These are phyloP conservation scores for Syncephalastrum contaminatum DNA, from an alignment of 371 early-diverging fungal genomes.

Conservation along the genomic window DNA sequence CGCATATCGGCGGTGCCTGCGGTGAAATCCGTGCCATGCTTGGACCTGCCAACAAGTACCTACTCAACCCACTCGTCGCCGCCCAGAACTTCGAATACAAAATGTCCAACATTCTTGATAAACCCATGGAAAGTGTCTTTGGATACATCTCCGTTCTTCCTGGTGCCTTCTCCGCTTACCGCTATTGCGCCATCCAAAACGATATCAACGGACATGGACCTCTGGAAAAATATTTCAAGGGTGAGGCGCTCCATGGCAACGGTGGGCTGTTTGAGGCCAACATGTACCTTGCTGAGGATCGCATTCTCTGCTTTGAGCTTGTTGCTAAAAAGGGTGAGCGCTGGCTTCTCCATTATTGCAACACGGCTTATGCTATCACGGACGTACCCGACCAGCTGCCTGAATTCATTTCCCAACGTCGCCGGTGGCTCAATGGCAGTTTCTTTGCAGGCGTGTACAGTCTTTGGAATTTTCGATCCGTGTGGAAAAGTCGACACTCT, in stretches of 20 bases:
- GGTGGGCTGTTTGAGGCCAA: conserved; percentile 65
- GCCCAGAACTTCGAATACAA: conserved; percentile 95
- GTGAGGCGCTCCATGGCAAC: conserved; percentile 50
- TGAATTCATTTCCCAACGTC: conserved; percentile 67
- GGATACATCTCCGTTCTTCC: conserved; percentile 85
- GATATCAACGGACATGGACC: conserved; percentile 61
- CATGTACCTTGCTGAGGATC: conserved; percentile 79
- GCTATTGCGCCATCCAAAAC: conserved; percentile 57
- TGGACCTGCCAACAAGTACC: conserved; percentile 53
- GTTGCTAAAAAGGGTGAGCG: conserved; percentile 62
- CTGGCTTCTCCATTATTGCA: conserved; percentile 72
- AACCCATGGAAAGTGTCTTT: conserved; percentile 80
- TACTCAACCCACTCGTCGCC: conserved; percentile 84
- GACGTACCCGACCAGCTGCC: conserved; percentile 70
- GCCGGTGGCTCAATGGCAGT: conserved; percentile 77
- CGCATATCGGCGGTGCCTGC: conserved; percentile 77
- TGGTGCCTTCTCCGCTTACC: conserved; percentile 74
- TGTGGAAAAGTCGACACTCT: conserved; percentile 77
- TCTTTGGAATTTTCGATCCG: conserved; percentile 72
- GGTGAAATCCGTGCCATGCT: conserved; percentile 67
- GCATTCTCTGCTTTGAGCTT: conserved; percentile 77
- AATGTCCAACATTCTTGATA: conserved; percentile 83
- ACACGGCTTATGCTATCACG: conserved; percentile 69
- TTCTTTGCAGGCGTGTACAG: conserved; percentile 75
- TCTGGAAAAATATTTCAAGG: conserved; percentile 64